A percentile compares a stretch with the other conserved stretches of the same genome.
Evolutionary conservation across 352 stramenopile genomes (phyloP).

Genomic region (Pythium vanterpoolii): DNA sequence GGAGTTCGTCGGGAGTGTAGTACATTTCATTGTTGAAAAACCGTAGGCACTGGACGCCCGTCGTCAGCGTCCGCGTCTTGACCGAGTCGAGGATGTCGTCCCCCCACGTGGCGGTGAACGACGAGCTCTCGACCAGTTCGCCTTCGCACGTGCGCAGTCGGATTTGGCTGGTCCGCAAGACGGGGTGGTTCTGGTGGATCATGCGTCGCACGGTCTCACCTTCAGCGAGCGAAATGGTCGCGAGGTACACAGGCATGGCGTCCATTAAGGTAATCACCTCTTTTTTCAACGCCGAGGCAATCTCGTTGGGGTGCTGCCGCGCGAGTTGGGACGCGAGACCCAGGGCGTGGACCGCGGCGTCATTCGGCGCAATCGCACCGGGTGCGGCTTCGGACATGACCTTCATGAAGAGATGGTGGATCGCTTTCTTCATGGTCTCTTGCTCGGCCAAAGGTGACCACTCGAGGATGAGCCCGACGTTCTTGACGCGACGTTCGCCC

Average conservation of each 20-base stretch:
- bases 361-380: conserved; percentile 47
- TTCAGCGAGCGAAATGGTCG: conserved; percentile 95
- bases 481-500: conserved; percentile 85
- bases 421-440: conserved; percentile 62
- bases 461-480: conserved; percentile 85
- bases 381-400: conserved; percentile 32
- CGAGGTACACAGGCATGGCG: conserved; percentile 81
- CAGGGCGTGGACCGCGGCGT: conserved; percentile 61
- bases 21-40: conserved; percentile 99
- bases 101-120: conserved; percentile 55
- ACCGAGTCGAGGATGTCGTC: background rate
- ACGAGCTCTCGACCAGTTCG: conserved; percentile 79
- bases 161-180: conserved; percentile 65
- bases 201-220: conserved; percentile 96
- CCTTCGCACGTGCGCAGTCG: conserved; percentile 78
- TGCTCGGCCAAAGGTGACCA: conserved; percentile 79
- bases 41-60: conserved; percentile 87
- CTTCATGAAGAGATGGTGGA: conserved; percentile 62
- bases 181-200: conserved; percentile 90
- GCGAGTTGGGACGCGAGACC: conserved; percentile 25
- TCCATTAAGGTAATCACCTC: conserved; percentile 37
- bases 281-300: conserved; percentile 32
- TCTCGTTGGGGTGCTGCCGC: conserved; percentile 17
- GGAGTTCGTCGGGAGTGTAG: conserved; percentile 93
- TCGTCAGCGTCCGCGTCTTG: conserved; percentile 33